Evolutionary conservation across 768 basidiomycete species (phyloP), one percentile per base, ranked within the genome.

Genomic region (Termitomyces sp.): DNA sequence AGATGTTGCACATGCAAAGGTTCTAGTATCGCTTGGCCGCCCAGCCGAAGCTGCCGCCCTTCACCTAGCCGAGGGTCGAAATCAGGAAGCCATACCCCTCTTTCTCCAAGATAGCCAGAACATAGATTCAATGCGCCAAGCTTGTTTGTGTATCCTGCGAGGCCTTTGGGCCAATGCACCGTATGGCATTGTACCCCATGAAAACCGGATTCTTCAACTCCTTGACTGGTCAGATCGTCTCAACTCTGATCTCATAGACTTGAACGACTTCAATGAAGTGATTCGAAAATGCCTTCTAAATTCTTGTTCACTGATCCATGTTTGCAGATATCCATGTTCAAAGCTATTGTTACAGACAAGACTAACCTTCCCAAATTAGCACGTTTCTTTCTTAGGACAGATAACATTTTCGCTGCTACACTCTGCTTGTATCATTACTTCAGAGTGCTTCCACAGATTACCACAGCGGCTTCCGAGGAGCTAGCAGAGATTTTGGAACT

Each of bases 31-130:
- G 4, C 69, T 76, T 11, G 76, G 73, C 13, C 70, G 72, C 56
- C 73, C 66, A 42, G 50, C 58, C 1, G 80, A 85, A 32, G 85
- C 85, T 0, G 83, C 83, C 1, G 71, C 79, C 18, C 60, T 84
- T 16, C 76, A 82, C 59, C 56, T 82, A 5, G 64, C 67, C 0
- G 78, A 83, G 58, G 81, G 80, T 13, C 73, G 77, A 1, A 65
- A 64, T 0, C 32, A 73, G 1, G 74, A 80, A 12, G 85, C 84
- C 0, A 76, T 84, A 10, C 66, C 62, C 12, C 63, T 79, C 2
- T 66, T 84, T 40, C 58, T 83, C 6, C 23, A 49, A 27, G 36
- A 49, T 38, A 12, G 3, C 6, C 48, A 38, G 0, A 69, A 67
- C 13, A 44, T 39, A 3, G 25, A 64, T 0, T 76, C 76, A 1